phyloP scores from a whole-genome alignment of 176 grass and related monocot species.

The Ensete ventricosum region DNA sequence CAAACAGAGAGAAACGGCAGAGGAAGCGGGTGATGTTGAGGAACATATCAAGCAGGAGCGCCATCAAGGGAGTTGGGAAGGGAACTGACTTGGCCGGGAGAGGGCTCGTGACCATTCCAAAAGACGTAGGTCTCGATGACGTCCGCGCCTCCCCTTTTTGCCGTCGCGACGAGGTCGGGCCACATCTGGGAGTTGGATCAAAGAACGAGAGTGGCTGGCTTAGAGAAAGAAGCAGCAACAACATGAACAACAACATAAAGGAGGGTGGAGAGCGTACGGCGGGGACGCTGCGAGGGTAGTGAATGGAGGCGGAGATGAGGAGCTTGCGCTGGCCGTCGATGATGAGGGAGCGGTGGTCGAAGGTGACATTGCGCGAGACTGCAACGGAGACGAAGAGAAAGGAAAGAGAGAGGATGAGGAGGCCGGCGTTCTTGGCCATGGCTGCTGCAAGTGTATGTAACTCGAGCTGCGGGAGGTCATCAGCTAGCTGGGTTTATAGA shows the following conservation, averaged over 20 bases:
- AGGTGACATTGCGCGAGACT: constrained; percentile 50
- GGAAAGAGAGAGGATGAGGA: constrained; percentile 5
- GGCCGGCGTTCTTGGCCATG: constrained; percentile 25
- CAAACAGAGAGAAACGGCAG: constrained; percentile 16
- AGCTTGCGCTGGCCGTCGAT: constrained; percentile 74
- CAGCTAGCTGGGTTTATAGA: no score
- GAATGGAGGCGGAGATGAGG: constrained; percentile 95
- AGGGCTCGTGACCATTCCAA: constrained; percentile 93
- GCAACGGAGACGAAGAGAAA: constrained; percentile 23
- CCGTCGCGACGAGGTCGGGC: constrained; percentile 68
- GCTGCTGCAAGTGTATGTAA: not conserved
- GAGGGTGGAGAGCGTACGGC: constrained; percentile 23
- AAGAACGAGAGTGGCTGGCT: not conserved
- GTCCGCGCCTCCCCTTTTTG: constrained; percentile 81
- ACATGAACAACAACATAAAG: not conserved
- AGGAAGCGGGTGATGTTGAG: not conserved
- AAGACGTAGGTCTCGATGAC: constrained; percentile 93
- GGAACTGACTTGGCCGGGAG: constrained; percentile 59
- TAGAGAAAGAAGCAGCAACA: not conserved
- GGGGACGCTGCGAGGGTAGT: constrained; percentile 96
- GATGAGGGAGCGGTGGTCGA: constrained; percentile 92
- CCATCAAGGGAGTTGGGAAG: not conserved
- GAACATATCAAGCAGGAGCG: not conserved
- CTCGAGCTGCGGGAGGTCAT: no score
- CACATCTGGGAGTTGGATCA: constrained; percentile 61